phyloP scores from a whole-genome alignment of 2,329 filamentous ascomycete genomes.

The Diplodia seriata region DNA sequence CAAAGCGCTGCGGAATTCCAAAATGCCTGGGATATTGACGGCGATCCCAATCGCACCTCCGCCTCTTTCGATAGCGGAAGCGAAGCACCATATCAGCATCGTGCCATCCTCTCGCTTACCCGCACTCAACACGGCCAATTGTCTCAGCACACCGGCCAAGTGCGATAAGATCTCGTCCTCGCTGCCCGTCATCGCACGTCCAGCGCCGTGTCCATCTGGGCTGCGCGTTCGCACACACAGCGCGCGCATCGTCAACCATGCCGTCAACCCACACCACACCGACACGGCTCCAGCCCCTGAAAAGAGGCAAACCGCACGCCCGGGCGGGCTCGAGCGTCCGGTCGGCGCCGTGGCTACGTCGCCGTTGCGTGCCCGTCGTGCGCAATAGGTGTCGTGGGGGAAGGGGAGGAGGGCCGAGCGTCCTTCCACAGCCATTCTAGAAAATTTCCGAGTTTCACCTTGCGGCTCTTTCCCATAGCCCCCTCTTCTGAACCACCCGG shows the following conservation, averaged over 20 bases:
- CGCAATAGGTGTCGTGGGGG: not conserved
- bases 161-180: slow-evolving; percentile 21
- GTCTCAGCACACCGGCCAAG: slow-evolving; percentile 24
- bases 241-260: not conserved
- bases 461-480: slow-evolving; percentile 13
- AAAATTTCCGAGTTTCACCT: slow-evolving; percentile 26
- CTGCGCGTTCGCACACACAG: slow-evolving; percentile 3
- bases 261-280: slow-evolving; percentile 14
- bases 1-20: not conserved
- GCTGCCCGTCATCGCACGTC: slow-evolving; percentile 1
- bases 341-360: not conserved
- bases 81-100: slow-evolving; percentile 14
- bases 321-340: slow-evolving; percentile 6
- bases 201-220: slow-evolving; percentile 6
- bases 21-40: slow-evolving; percentile 20
- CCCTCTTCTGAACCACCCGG: not conserved
- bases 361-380: not conserved
- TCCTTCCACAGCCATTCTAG: slow-evolving; percentile 25
- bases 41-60: slow-evolving; percentile 19
- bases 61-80: slow-evolving; percentile 13
- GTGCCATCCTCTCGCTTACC: slow-evolving; percentile 29
- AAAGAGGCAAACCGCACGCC: not conserved
- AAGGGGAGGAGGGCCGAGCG: slow-evolving; percentile 12
- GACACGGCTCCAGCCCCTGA: not conserved
- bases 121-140: slow-evolving; percentile 17